A percentile compares a stretch with the other conserved stretches of the same genome.
Conservation (phyloP, 768 basidiomycete species). For the Lyophyllum semitale region DNA sequence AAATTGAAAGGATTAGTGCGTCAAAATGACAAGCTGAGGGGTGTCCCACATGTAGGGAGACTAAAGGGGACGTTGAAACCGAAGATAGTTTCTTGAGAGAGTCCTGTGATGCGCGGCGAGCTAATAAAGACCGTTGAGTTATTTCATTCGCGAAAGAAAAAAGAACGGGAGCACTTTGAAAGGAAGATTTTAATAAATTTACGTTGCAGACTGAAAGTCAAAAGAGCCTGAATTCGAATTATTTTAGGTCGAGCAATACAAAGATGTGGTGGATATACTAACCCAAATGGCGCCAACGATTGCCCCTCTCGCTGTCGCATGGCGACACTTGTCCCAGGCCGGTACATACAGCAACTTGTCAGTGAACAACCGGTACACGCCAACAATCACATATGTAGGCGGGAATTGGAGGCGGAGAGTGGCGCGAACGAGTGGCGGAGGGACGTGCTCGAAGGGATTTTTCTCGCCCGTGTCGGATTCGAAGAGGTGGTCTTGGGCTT, state of each 20-base stretch:
- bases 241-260: neutral
- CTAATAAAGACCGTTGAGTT: constrained; percentile 29
- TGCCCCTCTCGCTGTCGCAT: constrained; percentile 72
- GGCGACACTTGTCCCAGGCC: constrained; percentile 83
- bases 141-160: neutral
- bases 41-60: constrained; percentile 66
- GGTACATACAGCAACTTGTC: constrained; percentile 71
- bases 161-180: constrained; percentile 47
- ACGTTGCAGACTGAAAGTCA: constrained; percentile 74
- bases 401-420: constrained; percentile 70
- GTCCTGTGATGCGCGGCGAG: constrained; percentile 63
- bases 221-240: constrained; percentile 44
- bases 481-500: constrained; percentile 34
- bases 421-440: constrained; percentile 51
- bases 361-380: constrained; percentile 78
- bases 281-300: constrained; percentile 75
- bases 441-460: constrained; percentile 33
- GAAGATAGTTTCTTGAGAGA: constrained; percentile 63
- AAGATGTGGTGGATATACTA: constrained; percentile 18
- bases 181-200: constrained; percentile 67
- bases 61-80: constrained; percentile 69
- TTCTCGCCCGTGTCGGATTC: constrained; percentile 5
- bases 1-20: neutral
- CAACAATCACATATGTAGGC: constrained; percentile 83
- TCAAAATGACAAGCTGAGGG: neutral